phyloP scores from a whole-genome alignment of 2,329 filamentous ascomycete species.

The Paecilomyces sp. region DNA sequence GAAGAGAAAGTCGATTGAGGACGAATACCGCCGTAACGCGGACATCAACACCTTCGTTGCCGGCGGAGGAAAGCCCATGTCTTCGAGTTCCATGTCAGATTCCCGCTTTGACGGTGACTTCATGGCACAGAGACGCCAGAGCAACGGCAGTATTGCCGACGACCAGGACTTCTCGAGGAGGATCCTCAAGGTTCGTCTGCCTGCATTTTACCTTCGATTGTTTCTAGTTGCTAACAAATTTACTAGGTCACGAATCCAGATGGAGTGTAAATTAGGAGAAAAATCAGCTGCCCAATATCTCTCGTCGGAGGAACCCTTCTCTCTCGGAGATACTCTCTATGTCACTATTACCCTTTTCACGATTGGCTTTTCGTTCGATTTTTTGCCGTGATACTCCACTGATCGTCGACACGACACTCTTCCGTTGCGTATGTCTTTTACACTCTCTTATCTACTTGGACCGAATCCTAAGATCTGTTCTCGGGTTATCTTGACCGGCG shows the following conservation, averaged over 20 bases:
- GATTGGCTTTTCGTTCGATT: neutral
- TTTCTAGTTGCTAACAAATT: neutral
- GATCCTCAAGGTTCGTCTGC: conserved; percentile 76
- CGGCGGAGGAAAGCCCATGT: conserved; percentile 53
- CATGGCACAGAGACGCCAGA: conserved; percentile 75
- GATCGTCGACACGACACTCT: neutral
- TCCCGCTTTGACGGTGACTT: conserved; percentile 76
- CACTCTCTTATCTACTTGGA: neutral
- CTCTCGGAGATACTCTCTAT: neutral
- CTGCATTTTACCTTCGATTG: neutral
- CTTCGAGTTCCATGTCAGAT: conserved; percentile 66
- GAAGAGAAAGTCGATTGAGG: conserved; percentile 69
- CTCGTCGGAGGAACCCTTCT: neutral
- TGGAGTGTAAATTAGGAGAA: conserved; percentile 1
- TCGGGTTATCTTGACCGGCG: neutral
- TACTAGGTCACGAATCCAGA: conserved; percentile 11
- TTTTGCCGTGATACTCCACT: neutral
- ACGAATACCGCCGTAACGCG: conserved; percentile 75
- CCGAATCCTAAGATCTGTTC: neutral
- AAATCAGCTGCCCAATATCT: neutral
- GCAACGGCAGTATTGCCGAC: conserved; percentile 92
- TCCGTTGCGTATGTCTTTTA: neutral
- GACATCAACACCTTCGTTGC: conserved; percentile 65
- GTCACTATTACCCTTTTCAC: neutral
- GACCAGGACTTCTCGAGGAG: conserved; percentile 94